A percentile compares a stretch with the other conserved stretches of the same genome.
Evolutionary conservation across 2,329 filamentous ascomycete species (phyloP).

Genomic region (Aspergillus sp.): DNA sequence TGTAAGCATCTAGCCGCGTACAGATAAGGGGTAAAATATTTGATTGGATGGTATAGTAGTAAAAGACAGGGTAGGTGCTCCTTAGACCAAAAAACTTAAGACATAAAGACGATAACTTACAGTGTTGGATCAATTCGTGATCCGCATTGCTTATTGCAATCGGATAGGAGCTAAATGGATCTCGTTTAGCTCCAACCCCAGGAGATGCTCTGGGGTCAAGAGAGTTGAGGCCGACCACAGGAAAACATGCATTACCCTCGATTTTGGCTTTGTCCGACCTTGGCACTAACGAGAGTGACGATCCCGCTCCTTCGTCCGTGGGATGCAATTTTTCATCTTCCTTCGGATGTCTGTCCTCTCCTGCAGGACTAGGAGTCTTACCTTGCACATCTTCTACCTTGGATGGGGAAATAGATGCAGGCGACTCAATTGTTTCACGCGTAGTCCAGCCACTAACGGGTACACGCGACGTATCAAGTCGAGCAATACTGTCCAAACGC

Average conservation of each 20-base stretch:
- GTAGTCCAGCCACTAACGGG: conserved; percentile 19
- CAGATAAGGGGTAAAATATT: too few species aligned
- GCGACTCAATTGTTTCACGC: conserved; percentile 5
- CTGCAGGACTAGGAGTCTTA: too few species aligned
- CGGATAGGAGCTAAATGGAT: conserved; percentile 25
- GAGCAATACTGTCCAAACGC: conserved; percentile 27
- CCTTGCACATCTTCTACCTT: conserved; percentile 6
- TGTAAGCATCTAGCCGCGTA: conserved; percentile 10
- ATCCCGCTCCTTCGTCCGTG: conserved; percentile 3
- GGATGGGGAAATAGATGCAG: conserved; percentile 4
- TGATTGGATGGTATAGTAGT: too few species aligned
- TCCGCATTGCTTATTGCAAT: conserved; percentile 19
- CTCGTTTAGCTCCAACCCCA: conserved; percentile 12
- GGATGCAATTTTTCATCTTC: not conserved
- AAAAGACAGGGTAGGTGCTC: too few species aligned
- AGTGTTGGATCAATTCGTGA: conserved; percentile 27
- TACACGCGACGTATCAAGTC: conserved; percentile 23
- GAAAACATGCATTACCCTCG: conserved; percentile 6
- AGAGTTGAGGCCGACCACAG: conserved; percentile 2
- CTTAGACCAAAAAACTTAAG: not conserved
- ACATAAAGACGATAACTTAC: conserved; percentile 14
- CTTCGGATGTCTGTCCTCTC: not conserved
- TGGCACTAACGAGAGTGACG: conserved; percentile 5
- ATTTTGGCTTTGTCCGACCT: conserved; percentile 9
- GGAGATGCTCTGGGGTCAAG: conserved; percentile 11